Evolutionary conservation across 1,284 basidiomycete species (phyloP).

Genomic region (Ceratobasidium sp.): DNA sequence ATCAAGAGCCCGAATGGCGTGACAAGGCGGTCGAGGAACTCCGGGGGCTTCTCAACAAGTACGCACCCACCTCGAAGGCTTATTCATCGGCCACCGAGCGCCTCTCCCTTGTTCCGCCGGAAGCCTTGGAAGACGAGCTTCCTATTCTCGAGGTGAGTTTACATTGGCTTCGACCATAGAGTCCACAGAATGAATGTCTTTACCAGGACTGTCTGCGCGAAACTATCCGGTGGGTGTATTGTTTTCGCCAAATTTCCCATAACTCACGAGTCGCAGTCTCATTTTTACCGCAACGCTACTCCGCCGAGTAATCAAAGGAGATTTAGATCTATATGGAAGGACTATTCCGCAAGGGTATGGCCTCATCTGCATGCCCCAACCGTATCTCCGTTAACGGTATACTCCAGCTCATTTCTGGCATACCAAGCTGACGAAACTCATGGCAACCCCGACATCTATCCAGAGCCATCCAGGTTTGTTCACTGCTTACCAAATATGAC

Average conservation of each 20-base stretch:
- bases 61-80: neutral
- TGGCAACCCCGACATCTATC: slow-evolving; percentile 24
- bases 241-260: neutral
- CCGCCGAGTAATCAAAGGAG: slow-evolving; percentile 12
- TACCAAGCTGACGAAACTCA: slow-evolving; percentile 22
- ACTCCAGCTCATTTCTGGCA: slow-evolving; percentile 12
- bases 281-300: neutral
- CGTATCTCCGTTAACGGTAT: neutral
- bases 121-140: slow-evolving; percentile 29
- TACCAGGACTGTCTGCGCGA: slow-evolving; percentile 29
- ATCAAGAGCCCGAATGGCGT: slow-evolving; percentile 32
- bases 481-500: neutral
- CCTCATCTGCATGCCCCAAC: too few relatives aligned
- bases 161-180: too few relatives aligned
- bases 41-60: neutral
- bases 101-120: slow-evolving; percentile 22
- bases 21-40: slow-evolving; percentile 20
- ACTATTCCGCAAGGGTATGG: slow-evolving; percentile 23
- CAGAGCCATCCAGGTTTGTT: slow-evolving; percentile 17
- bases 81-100: neutral
- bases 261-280: neutral
- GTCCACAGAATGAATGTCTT: neutral
- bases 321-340: slow-evolving; percentile 10
- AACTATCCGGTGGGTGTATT: slow-evolving; percentile 14
- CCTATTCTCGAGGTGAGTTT: slow-evolving; percentile 15